Evolutionary conservation across 768 basidiomycete species (phyloP).

Genomic region (Baorangia bicolor): DNA sequence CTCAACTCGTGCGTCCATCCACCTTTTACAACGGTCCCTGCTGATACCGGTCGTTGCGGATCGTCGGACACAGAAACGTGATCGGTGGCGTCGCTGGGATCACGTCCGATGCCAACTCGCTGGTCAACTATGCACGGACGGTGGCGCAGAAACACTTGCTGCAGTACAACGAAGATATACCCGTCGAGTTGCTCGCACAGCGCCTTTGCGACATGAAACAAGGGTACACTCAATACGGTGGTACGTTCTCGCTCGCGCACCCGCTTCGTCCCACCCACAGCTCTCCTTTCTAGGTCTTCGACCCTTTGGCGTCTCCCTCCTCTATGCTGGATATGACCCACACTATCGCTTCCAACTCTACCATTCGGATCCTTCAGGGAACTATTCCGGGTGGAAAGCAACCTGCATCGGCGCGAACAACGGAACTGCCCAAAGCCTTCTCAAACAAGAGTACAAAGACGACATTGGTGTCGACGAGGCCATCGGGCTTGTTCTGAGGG

Average conservation of each 20-base stretch:
- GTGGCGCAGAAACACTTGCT: constrained; percentile 89
- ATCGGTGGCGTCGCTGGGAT: constrained; percentile 94
- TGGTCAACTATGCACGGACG: constrained; percentile 90
- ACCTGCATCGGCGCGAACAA: constrained; percentile 99
- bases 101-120: constrained; percentile 96
- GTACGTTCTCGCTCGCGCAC: constrained; percentile 39
- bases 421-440: constrained; percentile 88
- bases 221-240: constrained; percentile 96
- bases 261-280: neutral
- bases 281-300: constrained; percentile 63
- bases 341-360: constrained; percentile 97
- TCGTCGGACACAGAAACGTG: constrained; percentile 66
- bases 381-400: constrained; percentile 98
- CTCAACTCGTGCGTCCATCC: constrained; percentile 71
- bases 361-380: constrained; percentile 97
- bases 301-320: constrained; percentile 95
- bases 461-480: constrained; percentile 90
- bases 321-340: constrained; percentile 96
- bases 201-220: constrained; percentile 96
- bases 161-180: constrained; percentile 95
- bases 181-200: constrained; percentile 93
- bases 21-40: neutral
- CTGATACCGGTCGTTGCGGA: neutral
- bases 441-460: constrained; percentile 99
- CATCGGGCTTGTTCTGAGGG: constrained; percentile 84